Percentiles rank a stretch among this genome's conserved stretches.
Evolutionary conservation across 768 basidiomycete genomes (phyloP).

Genomic region (Lepiota brunneoincarnata): DNA sequence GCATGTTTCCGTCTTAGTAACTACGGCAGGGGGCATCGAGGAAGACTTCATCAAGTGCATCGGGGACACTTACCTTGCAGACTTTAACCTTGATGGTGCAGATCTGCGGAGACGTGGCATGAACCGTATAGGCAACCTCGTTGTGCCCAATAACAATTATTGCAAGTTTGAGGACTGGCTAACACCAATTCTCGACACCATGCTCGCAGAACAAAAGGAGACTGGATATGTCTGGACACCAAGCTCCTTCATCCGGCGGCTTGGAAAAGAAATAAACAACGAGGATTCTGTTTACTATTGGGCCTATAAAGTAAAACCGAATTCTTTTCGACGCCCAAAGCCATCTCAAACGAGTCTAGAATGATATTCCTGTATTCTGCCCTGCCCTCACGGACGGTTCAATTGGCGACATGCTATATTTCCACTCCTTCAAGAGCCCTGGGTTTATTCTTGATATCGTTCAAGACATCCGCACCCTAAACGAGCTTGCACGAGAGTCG

Average conservation of each 20-base stretch:
- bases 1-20: constrained; percentile 87
- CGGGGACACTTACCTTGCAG: constrained; percentile 92
- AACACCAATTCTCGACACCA: constrained; percentile 85
- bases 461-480: constrained; percentile 86
- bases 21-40: constrained; percentile 97
- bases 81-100: constrained; percentile 90
- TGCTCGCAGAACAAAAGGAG: constrained; percentile 85
- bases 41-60: constrained; percentile 99
- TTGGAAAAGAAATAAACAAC: constrained; percentile 97
- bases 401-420: constrained; percentile 98
- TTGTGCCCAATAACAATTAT: constrained; percentile 98
- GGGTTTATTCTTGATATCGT: constrained; percentile 92
- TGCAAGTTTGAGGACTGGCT: constrained; percentile 99
- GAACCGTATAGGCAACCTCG: constrained; percentile 95
- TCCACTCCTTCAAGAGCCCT: constrained; percentile 90
- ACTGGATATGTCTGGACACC: constrained; percentile 81
- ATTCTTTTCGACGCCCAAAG: constrained; percentile 13
- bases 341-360: constrained; percentile 50
- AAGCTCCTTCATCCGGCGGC: constrained; percentile 85
- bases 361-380: constrained; percentile 97
- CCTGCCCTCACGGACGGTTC: constrained; percentile 98
- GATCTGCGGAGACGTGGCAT: constrained; percentile 85
- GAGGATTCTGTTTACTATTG: constrained; percentile 99
- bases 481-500: constrained; percentile 84
- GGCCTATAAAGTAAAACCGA: constrained; percentile 89